Conservation (phyloP, 2,329 filamentous ascomycete species). For the Tolypocladium ophioglossoides region DNA sequence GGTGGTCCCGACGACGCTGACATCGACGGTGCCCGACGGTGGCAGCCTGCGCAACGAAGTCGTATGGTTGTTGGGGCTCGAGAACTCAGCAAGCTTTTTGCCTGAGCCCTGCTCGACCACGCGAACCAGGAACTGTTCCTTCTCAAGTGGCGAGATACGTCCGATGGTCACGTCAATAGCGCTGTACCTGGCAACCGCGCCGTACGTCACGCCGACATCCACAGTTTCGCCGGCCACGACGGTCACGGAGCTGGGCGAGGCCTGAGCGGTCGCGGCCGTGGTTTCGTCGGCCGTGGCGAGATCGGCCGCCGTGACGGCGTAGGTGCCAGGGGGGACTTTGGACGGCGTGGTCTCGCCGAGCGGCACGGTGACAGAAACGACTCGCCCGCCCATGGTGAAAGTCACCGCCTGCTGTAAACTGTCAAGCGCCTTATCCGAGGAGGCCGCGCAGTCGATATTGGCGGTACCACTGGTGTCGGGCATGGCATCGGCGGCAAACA, state of each 20-base stretch:
- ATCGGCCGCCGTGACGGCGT: neutral
- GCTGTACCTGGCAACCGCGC: neutral
- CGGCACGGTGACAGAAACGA: neutral
- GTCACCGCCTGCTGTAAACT: neutral
- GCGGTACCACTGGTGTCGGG: neutral
- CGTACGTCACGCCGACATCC: neutral
- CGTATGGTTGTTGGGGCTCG: neutral
- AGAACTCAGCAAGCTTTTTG: neutral
- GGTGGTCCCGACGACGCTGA: neutral
- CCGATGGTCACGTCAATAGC: constrained; percentile 2
- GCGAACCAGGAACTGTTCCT: neutral
- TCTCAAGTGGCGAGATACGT: neutral
- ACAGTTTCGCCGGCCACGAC: neutral
- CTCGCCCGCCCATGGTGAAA: neutral
- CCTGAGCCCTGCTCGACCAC: neutral
- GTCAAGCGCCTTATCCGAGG: neutral
- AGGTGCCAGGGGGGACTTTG: neutral
- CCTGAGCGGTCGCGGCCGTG: neutral
- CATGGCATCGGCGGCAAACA: neutral
- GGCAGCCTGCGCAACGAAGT: constrained; percentile 1
- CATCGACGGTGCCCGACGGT: neutral
- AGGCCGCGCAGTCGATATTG: neutral
- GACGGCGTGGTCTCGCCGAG: neutral
- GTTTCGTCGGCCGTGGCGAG: neutral
- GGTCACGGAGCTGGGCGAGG: neutral